These are phyloP conservation scores for Cenchrus americanus DNA, from an alignment of 176 grass and related monocot genomes.

Conservation along the genomic window DNA sequence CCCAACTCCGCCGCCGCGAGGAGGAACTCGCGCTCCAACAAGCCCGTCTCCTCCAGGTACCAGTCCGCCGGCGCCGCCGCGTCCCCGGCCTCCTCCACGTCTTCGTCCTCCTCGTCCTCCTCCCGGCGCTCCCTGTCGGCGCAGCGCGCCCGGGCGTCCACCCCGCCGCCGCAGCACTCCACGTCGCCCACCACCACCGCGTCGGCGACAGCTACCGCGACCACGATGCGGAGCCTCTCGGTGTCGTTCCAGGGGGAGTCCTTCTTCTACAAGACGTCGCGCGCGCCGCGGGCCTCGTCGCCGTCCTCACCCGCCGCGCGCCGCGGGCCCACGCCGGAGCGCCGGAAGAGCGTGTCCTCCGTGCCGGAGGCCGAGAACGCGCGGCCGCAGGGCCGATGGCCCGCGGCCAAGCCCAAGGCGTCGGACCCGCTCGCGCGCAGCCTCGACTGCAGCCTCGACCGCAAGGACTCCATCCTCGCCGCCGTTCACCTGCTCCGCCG, in stretches of 20 bases:
- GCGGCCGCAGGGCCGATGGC: slow-evolving; percentile 65
- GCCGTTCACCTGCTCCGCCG: slow-evolving; percentile 76
- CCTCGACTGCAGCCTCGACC: slow-evolving; percentile 83
- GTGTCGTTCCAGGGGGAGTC: slow-evolving; percentile 98
- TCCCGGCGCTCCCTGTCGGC: slow-evolving; percentile 74
- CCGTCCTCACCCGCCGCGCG: slow-evolving; percentile 46
- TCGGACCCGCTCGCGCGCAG: slow-evolving; percentile 80
- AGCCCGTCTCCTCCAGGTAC: slow-evolving; percentile 66
- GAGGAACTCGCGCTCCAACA: slow-evolving; percentile 50
- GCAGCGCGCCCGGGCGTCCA: slow-evolving; percentile 57
- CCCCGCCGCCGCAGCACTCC: slow-evolving; percentile 59
- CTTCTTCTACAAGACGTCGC: slow-evolving; percentile 88
- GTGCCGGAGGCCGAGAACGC: slow-evolving; percentile 72
- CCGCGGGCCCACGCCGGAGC: slow-evolving; percentile 75
- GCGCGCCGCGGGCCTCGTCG: slow-evolving; percentile 56
- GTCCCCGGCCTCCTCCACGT: slow-evolving; percentile 52
- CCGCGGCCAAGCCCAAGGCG: slow-evolving; percentile 61
- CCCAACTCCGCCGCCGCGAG: slow-evolving; percentile 51
- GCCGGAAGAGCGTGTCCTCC: slow-evolving; percentile 57
- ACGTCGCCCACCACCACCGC: slow-evolving; percentile 45
- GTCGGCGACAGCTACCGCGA: slow-evolving; percentile 48
- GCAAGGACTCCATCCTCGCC: slow-evolving; percentile 84
- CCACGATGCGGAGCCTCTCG: slow-evolving; percentile 87
- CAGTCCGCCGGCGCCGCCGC: slow-evolving; percentile 35
- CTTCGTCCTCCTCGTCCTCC: slow-evolving; percentile 46